Evolutionary conservation across 192 early-diverging fungal species (phyloP).

Genomic region (Umbelopsis ramanniana): DNA sequence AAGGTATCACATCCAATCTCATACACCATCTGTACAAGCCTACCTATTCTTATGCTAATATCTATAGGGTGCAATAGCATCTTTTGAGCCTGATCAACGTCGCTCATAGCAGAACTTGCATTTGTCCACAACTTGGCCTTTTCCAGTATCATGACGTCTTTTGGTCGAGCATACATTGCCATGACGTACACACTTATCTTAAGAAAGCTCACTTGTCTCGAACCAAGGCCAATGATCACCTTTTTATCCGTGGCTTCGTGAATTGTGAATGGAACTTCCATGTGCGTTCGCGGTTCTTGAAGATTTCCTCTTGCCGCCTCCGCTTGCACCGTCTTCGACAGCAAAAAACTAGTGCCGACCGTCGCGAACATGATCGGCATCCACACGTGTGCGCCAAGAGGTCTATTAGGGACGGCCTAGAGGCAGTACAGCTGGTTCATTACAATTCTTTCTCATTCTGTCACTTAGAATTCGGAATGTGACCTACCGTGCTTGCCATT

Average conservation of each 20-base stretch:
- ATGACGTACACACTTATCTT: conserved; percentile 58
- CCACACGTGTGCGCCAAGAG: not conserved
- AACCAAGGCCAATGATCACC: conserved; percentile 52
- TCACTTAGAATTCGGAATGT: not conserved
- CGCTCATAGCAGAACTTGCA: conserved; percentile 15
- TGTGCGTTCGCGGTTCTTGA: not conserved
- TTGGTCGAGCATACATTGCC: conserved; percentile 51
- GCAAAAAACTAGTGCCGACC: not conserved
- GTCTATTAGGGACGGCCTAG: not conserved
- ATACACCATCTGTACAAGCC: not conserved
- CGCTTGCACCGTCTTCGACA: not conserved
- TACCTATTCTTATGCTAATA: conserved; percentile 48
- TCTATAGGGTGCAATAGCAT: conserved; percentile 48
- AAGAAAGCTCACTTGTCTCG: conserved; percentile 57
- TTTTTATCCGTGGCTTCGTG: conserved; percentile 18
- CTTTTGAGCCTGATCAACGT: conserved; percentile 33
- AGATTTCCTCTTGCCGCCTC: not conserved
- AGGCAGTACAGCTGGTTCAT: not conserved
- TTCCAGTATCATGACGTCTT: conserved; percentile 49
- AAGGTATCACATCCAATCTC: conserved; percentile 25
- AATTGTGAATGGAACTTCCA: conserved; percentile 5
- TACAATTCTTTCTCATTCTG: not conserved
- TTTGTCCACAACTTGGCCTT: conserved; percentile 13
- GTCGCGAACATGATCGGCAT: not conserved
- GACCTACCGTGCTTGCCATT: conserved; percentile 12